A percentile compares a stretch with the other conserved stretches of the same genome.
These are phyloP conservation scores for Didymellaceae sp. DNA, from an alignment of 2,329 filamentous ascomycete genomes.

Conservation along the genomic window DNA sequence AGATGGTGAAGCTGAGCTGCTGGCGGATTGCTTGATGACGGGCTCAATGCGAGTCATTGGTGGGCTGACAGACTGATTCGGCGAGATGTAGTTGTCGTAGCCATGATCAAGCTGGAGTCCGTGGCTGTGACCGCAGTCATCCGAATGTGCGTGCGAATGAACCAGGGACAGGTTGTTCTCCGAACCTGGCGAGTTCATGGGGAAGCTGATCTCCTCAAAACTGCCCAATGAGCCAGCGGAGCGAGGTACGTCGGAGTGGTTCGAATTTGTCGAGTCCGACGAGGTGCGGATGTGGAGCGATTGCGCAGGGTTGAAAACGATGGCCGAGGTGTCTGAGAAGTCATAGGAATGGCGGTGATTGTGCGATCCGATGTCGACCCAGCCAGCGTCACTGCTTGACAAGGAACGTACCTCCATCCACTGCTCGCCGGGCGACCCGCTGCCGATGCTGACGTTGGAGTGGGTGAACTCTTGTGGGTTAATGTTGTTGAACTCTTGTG, in stretches of 20 bases:
- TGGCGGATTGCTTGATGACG: constrained; percentile 70
- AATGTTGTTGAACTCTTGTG: constrained; percentile 66
- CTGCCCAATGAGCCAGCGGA: constrained; percentile 75
- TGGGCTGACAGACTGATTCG: constrained; percentile 66
- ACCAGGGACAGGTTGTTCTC: constrained; percentile 55
- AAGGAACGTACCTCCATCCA: constrained; percentile 88
- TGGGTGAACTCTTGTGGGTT: constrained; percentile 53
- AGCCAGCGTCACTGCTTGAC: constrained; percentile 85
- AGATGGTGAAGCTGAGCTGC: constrained; percentile 64
- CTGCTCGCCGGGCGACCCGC: constrained; percentile 76
- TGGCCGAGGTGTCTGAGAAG: constrained; percentile 61
- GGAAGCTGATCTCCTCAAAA: constrained; percentile 75
- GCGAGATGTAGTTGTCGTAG: constrained; percentile 49
- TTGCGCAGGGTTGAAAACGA: constrained; percentile 91
- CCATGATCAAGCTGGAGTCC: constrained; percentile 37
- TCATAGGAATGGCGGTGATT: constrained; percentile 71
- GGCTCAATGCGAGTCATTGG: constrained; percentile 71
- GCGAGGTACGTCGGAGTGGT: constrained; percentile 67
- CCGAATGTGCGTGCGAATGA: constrained; percentile 35
- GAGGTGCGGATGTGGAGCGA: constrained; percentile 85
- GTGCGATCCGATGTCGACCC: constrained; percentile 73
- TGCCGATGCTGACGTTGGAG: constrained; percentile 49
- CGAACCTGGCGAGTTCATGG: constrained; percentile 82
- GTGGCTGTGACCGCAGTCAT: constrained; percentile 37
- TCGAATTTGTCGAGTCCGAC: constrained; percentile 85